Evolutionary conservation across 345 rosid species (phyloP), one percentile per base, ranked within the genome.

Genomic region (Schrenkiella parvula): DNA sequence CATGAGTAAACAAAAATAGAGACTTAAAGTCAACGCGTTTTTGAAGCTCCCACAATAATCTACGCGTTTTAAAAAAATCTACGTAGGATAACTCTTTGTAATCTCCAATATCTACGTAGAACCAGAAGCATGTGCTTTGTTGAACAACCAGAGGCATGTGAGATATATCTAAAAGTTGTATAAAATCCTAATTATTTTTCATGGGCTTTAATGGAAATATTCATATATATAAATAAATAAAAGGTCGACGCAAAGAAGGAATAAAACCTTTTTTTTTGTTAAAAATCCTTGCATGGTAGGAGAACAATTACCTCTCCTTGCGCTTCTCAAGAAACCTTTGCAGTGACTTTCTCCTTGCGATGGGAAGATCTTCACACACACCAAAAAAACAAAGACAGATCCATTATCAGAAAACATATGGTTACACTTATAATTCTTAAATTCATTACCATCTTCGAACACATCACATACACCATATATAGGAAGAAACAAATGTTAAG

Each of bases 271-370:
- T 10, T 4, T 26, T 3, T 18, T 2, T 34, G 10, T 34, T 47
- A 52, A 18, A 75, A 65, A 31, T 4, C 65, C 50, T 75, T 53
- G 75, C 52, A 35, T 51, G n/a, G 51, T 17, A 6, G 69, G 21
- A 64, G 48, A 77, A 35, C 28, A 26, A 42, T 80, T 84, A 91
- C 97, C 99, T 89, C 76, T 86, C 95, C 69, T 87, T 95, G 31
- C 97, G 97, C 72, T 89, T 95, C 85, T 87, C 95, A 32, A 95
- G 76, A 73, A 95, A 95, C 70, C 93, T 85, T 85, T 86, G 86
- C 54, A 95, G 80, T 32, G 99, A 95, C 71, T 81, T 91, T 77
- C 74, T 76, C 55, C 99, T 68, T 15, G 86, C 82, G 37, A 88
- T 80, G 1, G 97, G 95, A 68, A 95, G 82, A 84, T 87, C 97